phyloP scores from a whole-genome alignment of 164 flowering plant species.

The Sextonia rubra region DNA sequence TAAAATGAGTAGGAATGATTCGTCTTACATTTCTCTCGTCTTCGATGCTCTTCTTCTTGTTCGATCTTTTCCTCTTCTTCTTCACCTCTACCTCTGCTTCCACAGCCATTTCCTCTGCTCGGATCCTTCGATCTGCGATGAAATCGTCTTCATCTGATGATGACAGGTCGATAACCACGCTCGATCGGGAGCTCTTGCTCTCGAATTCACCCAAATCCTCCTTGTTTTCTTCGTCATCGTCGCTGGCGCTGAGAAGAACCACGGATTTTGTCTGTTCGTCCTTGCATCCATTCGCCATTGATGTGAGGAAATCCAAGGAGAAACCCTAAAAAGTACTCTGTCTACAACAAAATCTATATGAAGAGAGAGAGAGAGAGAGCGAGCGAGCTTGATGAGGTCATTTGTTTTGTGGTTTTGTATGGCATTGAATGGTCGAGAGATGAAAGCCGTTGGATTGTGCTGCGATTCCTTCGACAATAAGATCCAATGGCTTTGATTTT shows the following conservation, averaged over 20 bases:
- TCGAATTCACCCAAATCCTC: constrained; percentile 9
- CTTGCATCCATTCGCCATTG: not conserved
- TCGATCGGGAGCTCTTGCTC: not conserved
- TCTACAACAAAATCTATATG: too few relatives aligned
- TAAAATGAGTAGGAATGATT: not conserved
- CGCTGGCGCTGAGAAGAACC: constrained; percentile 29
- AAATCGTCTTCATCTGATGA: constrained; percentile 21
- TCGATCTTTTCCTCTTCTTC: constrained; percentile 14
- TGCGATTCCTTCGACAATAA: too few relatives aligned
- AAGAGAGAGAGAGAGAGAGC: not conserved
- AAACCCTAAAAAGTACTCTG: too few relatives aligned
- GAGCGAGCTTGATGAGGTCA: too few relatives aligned
- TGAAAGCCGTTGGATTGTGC: too few relatives aligned
- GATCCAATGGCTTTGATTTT: too few relatives aligned
- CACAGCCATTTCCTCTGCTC: not conserved
- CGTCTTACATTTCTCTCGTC: not conserved
- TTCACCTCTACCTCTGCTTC: constrained; percentile 1
- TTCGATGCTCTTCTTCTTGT: constrained; percentile 10
- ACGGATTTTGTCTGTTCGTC: constrained; percentile 1
- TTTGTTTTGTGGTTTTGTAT: too few relatives aligned
- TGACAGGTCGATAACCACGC: constrained; percentile 8
- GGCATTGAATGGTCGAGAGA: too few relatives aligned
- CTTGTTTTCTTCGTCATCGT: constrained; percentile 58
- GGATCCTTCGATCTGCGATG: not conserved
- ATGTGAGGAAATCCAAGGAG: not conserved